phyloP scores from a whole-genome alignment of 148 eudicot genomes.

The Cornus kousa region DNA sequence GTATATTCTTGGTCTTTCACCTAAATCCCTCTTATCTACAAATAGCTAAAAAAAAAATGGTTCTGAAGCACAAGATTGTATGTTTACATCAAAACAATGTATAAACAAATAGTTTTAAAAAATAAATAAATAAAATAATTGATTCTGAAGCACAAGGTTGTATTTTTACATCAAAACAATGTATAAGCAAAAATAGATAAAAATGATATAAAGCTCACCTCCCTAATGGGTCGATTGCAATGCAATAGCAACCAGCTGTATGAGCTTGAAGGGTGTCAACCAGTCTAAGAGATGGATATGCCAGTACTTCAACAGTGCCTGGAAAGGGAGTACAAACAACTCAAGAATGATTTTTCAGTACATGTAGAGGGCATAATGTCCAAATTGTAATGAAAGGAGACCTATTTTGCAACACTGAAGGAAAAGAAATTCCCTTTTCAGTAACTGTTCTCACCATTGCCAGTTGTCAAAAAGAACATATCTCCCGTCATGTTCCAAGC shows the following conservation, averaged over 20 bases:
- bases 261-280: constrained; percentile 92
- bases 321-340: constrained; percentile 3
- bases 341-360: neutral
- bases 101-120: no score
- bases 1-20: no score
- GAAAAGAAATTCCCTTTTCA: neutral
- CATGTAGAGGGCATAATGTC: neutral
- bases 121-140: no score
- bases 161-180: no score
- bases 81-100: no score
- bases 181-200: neutral
- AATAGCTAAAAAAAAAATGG: no score
- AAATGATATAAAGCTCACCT: constrained; percentile 40
- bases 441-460: constrained; percentile 65
- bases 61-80: no score
- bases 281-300: constrained; percentile 83
- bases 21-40: no score
- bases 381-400: neutral
- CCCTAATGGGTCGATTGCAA: constrained; percentile 91
- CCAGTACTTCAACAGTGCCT: constrained; percentile 95
- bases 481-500: constrained; percentile 93
- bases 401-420: neutral
- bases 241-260: constrained; percentile 99
- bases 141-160: no score
- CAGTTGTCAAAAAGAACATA: constrained; percentile 90